Conservation (phyloP, 352 stramenopile species). For the Pythium monospermum region DNA sequence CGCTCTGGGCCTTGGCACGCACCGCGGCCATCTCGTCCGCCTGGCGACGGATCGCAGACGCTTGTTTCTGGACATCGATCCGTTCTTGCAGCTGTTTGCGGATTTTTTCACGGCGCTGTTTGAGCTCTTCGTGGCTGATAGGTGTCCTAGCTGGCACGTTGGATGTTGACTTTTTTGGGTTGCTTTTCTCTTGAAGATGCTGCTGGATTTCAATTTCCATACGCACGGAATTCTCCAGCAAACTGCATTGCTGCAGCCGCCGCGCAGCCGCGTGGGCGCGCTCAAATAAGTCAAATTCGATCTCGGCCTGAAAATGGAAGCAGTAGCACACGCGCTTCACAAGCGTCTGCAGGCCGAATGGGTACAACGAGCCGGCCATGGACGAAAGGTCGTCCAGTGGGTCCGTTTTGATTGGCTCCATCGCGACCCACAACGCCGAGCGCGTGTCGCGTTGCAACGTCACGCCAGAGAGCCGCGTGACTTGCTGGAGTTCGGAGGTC, state of each 20-base stretch:
- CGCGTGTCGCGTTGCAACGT: constrained; percentile 29
- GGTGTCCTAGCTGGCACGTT: not conserved
- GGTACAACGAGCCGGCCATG: constrained; percentile 3
- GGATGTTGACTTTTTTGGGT: constrained; percentile 1
- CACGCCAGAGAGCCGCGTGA: constrained; percentile 40
- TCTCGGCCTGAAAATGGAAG: constrained; percentile 56
- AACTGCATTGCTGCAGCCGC: constrained; percentile 35
- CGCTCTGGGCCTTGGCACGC: not conserved
- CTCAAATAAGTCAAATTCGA: constrained; percentile 55
- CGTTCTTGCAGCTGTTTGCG: constrained; percentile 6
- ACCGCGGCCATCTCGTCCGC: constrained; percentile 5
- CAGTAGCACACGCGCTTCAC: constrained; percentile 42
- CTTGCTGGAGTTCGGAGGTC: constrained; percentile 45
- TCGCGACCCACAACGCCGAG: constrained; percentile 49
- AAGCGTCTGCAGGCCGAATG: not conserved
- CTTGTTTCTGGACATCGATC: constrained; percentile 3
- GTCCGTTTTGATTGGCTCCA: not conserved
- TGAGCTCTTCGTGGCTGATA: constrained; percentile 16
- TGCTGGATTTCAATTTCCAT: constrained; percentile 54
- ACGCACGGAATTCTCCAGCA: constrained; percentile 44
- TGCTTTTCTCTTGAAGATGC: constrained; percentile 4
- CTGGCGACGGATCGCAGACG: constrained; percentile 9
- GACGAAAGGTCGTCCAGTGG: not conserved
- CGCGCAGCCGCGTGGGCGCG: constrained; percentile 27
- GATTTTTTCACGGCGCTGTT: constrained; percentile 4